These are phyloP conservation scores for Xylariales sp. DNA, from an alignment of 2,329 filamentous ascomycete genomes.

Conservation along the genomic window DNA sequence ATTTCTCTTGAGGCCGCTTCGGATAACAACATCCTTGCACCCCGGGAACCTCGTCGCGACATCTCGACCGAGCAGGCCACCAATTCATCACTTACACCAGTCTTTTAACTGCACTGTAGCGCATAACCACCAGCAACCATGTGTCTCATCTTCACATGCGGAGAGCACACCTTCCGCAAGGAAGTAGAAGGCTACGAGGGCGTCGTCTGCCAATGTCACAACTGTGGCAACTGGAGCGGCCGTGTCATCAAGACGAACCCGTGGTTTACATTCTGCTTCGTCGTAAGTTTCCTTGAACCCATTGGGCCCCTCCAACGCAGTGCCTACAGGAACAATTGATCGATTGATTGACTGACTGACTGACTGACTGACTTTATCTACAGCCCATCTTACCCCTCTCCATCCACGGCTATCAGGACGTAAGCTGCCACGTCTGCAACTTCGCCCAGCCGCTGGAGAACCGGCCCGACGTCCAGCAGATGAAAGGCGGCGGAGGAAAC, in stretches of 20 bases:
- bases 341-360: neutral
- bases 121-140: too few relatives aligned
- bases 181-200: slow-evolving; percentile 58
- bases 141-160: slow-evolving; percentile 60
- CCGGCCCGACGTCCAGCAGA: slow-evolving; percentile 50
- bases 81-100: too few relatives aligned
- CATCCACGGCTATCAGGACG: slow-evolving; percentile 61
- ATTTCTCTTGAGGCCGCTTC: too few relatives aligned
- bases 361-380: neutral
- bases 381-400: slow-evolving; percentile 69
- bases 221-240: slow-evolving; percentile 61
- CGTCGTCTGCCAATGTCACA: slow-evolving; percentile 58
- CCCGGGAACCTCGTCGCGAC: too few relatives aligned
- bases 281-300: slow-evolving; percentile 41
- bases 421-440: slow-evolving; percentile 71
- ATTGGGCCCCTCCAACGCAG: neutral
- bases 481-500: slow-evolving; percentile 38
- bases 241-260: slow-evolving; percentile 59
- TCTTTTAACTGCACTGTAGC: too few relatives aligned
- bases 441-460: slow-evolving; percentile 64
- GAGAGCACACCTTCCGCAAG: slow-evolving; percentile 57
- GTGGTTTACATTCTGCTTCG: slow-evolving; percentile 78
- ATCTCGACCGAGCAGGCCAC: too few relatives aligned
- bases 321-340: neutral
- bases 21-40: too few relatives aligned